A percentile compares a stretch with the other conserved stretches of the same genome.
Conservation (phyloP, 1,284 basidiomycete species). For the Malassezia cuniculi region DNA sequence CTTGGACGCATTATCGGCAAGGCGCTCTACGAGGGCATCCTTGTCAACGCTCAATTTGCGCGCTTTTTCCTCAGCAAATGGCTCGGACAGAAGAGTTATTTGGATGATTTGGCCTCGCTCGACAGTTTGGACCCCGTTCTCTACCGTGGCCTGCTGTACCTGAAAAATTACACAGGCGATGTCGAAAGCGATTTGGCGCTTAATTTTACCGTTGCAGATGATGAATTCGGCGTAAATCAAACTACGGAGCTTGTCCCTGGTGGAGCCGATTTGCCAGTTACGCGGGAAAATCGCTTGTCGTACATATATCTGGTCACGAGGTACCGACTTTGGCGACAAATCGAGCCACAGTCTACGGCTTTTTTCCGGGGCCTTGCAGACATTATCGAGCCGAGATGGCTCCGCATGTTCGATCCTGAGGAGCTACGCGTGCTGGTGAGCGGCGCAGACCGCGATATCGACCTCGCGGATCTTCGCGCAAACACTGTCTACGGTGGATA, state of each 20-base stretch:
- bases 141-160: slow-evolving; percentile 77
- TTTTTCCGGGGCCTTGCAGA: slow-evolving; percentile 47
- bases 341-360: slow-evolving; percentile 61
- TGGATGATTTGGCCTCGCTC: slow-evolving; percentile 27
- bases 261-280: slow-evolving; percentile 74
- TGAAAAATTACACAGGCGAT: slow-evolving; percentile 81
- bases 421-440: slow-evolving; percentile 36
- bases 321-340: slow-evolving; percentile 77
- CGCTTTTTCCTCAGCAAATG: slow-evolving; percentile 79
- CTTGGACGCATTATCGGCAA: slow-evolving; percentile 87
- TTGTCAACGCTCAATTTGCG: slow-evolving; percentile 91
- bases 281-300: slow-evolving; percentile 71
- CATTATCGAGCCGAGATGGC: slow-evolving; percentile 42
- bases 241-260: slow-evolving; percentile 69
- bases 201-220: slow-evolving; percentile 76
- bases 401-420: slow-evolving; percentile 37
- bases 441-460: slow-evolving; percentile 37
- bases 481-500: slow-evolving; percentile 38
- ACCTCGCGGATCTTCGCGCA: slow-evolving; percentile 31
- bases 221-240: slow-evolving; percentile 79
- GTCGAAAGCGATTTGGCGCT: slow-evolving; percentile 73
- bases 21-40: slow-evolving; percentile 88
- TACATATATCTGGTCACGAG: slow-evolving; percentile 80
- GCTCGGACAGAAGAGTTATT: slow-evolving; percentile 41
- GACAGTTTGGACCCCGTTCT: slow-evolving; percentile 55